Evolutionary conservation across 495 filamentous ascomycete genomes (phyloP).

Genomic region (Podospora tetraspora): DNA sequence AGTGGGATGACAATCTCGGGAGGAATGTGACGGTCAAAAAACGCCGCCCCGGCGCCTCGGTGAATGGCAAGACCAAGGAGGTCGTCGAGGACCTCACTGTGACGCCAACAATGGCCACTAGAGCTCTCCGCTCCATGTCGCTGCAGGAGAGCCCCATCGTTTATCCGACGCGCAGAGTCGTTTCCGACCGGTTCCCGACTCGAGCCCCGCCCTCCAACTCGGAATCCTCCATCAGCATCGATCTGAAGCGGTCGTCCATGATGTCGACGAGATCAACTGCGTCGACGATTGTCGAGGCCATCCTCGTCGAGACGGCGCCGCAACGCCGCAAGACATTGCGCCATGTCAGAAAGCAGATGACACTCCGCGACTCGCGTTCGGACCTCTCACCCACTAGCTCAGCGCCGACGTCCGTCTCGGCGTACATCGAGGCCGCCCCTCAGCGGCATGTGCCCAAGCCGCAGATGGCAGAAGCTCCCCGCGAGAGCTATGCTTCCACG

Average conservation of each 20-base stretch:
- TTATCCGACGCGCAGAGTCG: slow-evolving; percentile 36
- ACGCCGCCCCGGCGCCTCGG: slow-evolving; percentile 33
- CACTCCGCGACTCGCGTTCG: slow-evolving; percentile 48
- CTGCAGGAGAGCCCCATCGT: slow-evolving; percentile 43
- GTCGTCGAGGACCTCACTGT: slow-evolving; percentile 45
- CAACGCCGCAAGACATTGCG: slow-evolving; percentile 56
- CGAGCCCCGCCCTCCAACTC: slow-evolving; percentile 32
- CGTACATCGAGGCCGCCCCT: slow-evolving; percentile 21
- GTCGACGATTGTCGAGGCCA: slow-evolving; percentile 65
- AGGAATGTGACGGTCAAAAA: slow-evolving; percentile 55
- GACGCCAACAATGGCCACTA: slow-evolving; percentile 47
- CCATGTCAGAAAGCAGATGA: slow-evolving; percentile 58
- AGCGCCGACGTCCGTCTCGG: slow-evolving; percentile 31
- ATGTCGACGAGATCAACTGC: slow-evolving; percentile 55
- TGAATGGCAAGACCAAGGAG: slow-evolving; percentile 31
- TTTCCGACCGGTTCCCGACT: slow-evolving; percentile 24
- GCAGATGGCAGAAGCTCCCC: slow-evolving; percentile 35
- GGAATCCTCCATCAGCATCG: slow-evolving; percentile 41
- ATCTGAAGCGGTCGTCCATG: slow-evolving; percentile 52
- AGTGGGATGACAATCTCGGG: slow-evolving; percentile 52
- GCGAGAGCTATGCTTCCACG: slow-evolving; percentile 56
- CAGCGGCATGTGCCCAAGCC: slow-evolving; percentile 21
- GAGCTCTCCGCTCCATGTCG: slow-evolving; percentile 41
- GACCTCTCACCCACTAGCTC: slow-evolving; percentile 51
- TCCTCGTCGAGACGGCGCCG: slow-evolving; percentile 59